Percentiles rank a stretch among this genome's conserved stretches.
These are phyloP conservation scores for Ceratobasidium sp. DNA, from an alignment of 1,284 basidiomycete species.

Conservation along the genomic window DNA sequence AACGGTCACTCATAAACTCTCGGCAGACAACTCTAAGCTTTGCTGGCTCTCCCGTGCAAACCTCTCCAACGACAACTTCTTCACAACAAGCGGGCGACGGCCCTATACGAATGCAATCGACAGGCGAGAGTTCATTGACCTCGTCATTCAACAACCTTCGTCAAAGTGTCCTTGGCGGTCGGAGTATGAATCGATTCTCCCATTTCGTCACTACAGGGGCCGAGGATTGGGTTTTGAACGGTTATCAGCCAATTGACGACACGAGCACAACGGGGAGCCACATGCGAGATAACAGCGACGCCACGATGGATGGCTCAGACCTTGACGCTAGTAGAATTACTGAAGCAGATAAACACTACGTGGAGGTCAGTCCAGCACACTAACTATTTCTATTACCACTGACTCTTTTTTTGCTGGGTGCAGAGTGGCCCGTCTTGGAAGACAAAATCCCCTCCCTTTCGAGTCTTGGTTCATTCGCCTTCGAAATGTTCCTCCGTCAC, in stretches of 20 bases:
- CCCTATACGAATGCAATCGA: conserved; percentile 73
- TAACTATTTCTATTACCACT: neutral
- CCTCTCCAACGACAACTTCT: conserved; percentile 37
- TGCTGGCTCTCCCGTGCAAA: conserved; percentile 23
- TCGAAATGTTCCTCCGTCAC: conserved; percentile 73
- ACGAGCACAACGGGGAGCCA: conserved; percentile 43
- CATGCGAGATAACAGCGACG: conserved; percentile 39
- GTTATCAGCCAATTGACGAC: conserved; percentile 52
- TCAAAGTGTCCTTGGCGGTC: conserved; percentile 76
- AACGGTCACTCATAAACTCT: conserved; percentile 50
- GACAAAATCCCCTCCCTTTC: conserved; percentile 73
- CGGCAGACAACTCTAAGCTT: conserved; percentile 56
- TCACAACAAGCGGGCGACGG: conserved; percentile 52
- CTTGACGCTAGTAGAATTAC: conserved; percentile 34
- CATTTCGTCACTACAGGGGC: conserved; percentile 86
- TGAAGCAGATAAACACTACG: conserved; percentile 70
- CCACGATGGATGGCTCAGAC: conserved; percentile 27
- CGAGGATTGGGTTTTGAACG: conserved; percentile 80
- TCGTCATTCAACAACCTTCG: conserved; percentile 70
- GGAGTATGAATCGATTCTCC: conserved; percentile 81
- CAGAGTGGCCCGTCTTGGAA: conserved; percentile 68
- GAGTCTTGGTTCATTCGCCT: conserved; percentile 80
- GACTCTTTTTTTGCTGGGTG: conserved; percentile 11
- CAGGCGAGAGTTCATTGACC: conserved; percentile 67
- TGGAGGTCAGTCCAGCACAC: conserved; percentile 66